Conservation (phyloP, 2,329 filamentous ascomycete species). For the Diaporthe vexans region DNA sequence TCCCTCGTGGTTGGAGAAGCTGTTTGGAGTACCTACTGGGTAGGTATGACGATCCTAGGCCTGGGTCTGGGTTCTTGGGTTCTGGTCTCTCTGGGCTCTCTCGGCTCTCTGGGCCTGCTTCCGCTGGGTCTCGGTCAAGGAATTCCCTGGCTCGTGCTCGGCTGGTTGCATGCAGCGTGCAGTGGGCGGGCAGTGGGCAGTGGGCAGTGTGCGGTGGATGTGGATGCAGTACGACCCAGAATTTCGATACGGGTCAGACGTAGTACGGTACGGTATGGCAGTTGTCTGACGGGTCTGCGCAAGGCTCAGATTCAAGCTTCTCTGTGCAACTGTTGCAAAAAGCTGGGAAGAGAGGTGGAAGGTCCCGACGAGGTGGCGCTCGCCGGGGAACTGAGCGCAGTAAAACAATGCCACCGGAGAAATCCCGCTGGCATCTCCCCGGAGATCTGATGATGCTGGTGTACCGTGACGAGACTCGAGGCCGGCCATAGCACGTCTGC, state of each 20-base stretch:
- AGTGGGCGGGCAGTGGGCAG: not conserved
- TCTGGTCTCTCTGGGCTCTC: too few relatives aligned
- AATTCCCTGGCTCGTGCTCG: slow-evolving; percentile 14
- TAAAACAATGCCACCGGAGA: slow-evolving; percentile 23
- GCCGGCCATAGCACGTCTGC: slow-evolving; percentile 1
- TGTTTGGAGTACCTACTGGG: slow-evolving; percentile 1
- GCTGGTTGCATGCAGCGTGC: slow-evolving; percentile 25
- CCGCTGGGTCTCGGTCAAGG: slow-evolving; percentile 16
- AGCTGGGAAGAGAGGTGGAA: slow-evolving; percentile 14
- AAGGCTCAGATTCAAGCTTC: slow-evolving; percentile 1
- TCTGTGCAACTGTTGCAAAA: not conserved
- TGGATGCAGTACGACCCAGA: slow-evolving; percentile 12
- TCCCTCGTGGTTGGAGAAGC: not conserved
- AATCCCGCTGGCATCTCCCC: not conserved
- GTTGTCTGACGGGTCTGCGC: too few relatives aligned
- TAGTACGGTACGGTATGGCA: not conserved
- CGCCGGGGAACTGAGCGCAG: slow-evolving; percentile 5
- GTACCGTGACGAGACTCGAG: slow-evolving; percentile 15
- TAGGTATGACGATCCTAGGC: slow-evolving; percentile 16
- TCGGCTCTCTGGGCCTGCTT: too few relatives aligned
- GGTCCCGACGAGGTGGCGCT: slow-evolving; percentile 27
- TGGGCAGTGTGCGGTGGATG: too few relatives aligned
- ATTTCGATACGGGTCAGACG: not conserved
- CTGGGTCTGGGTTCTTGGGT: slow-evolving; percentile 7
- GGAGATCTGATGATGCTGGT: slow-evolving; percentile 25